phyloP scores from a whole-genome alignment of 306 rosid species.

The Cucumis melo region DNA sequence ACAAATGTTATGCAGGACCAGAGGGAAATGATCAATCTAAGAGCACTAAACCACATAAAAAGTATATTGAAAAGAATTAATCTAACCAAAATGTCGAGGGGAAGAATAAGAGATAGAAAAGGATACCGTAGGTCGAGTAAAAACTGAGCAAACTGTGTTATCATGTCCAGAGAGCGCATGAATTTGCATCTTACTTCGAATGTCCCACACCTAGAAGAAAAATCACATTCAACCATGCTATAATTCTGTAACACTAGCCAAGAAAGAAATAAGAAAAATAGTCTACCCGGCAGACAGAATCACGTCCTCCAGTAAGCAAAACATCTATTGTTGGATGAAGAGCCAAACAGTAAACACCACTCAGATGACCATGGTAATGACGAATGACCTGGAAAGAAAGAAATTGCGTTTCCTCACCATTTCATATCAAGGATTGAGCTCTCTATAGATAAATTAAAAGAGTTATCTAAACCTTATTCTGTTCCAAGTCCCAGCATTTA shows the following conservation, averaged over 20 bases:
- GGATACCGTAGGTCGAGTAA: slow-evolving; percentile 76
- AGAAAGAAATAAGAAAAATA: background rate
- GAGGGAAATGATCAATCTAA: background rate
- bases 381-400: slow-evolving; percentile 61
- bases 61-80: background rate
- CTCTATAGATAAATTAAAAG: background rate
- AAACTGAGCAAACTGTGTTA: slow-evolving; percentile 94
- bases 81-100: background rate
- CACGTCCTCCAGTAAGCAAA: slow-evolving; percentile 96
- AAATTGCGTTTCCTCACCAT: slow-evolving; percentile 4
- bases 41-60: background rate
- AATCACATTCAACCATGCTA: background rate
- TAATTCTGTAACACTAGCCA: background rate
- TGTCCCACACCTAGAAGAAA: slow-evolving; percentile 83
- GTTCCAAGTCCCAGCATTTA: slow-evolving; percentile 99
- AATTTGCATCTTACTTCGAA: slow-evolving; percentile 89
- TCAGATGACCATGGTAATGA: slow-evolving; percentile 93
- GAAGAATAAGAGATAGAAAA: background rate
- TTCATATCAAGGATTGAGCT: slow-evolving; percentile 2
- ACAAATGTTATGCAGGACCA: background rate
- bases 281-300: slow-evolving; percentile 97
- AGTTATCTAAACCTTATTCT: slow-evolving; percentile 58
- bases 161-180: slow-evolving; percentile 91
- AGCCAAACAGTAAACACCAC: slow-evolving; percentile 98
- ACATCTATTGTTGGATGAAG: slow-evolving; percentile 90